Conservation (phyloP, 805 yeast species). For the Suhomyces emberorum region DNA sequence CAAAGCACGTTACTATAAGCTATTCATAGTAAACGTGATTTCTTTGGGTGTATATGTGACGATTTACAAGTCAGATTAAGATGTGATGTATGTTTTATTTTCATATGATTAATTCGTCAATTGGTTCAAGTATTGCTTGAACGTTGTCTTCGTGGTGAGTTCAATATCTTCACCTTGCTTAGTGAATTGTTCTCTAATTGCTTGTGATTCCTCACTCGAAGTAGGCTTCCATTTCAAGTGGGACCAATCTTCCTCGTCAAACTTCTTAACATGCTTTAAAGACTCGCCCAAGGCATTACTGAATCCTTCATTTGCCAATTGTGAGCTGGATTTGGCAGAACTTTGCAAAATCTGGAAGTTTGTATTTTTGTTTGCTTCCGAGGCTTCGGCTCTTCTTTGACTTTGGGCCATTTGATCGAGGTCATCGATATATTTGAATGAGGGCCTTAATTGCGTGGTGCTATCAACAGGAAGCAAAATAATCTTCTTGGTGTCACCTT, state of each 20-base stretch:
- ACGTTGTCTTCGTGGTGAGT: constrained; percentile 20
- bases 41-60: no score
- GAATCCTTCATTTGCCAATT: constrained; percentile 24
- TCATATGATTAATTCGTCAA: constrained; percentile 20
- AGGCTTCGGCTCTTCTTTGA: constrained; percentile 36
- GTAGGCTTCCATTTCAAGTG: constrained; percentile 27
- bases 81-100: no score
- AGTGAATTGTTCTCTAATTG: constrained; percentile 14
- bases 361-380: constrained; percentile 23
- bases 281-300: constrained; percentile 36
- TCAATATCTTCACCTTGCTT: constrained; percentile 14
- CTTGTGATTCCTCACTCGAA: constrained; percentile 14
- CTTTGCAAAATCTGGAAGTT: constrained; percentile 42
- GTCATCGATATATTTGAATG: constrained; percentile 74
- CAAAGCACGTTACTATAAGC: no score
- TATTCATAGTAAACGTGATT: no score
- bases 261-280: constrained; percentile 34
- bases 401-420: constrained; percentile 43
- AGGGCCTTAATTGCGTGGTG: constrained; percentile 77
- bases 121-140: constrained; percentile 24
- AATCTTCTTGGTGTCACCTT: constrained; percentile 37
- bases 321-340: constrained; percentile 31
- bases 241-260: constrained; percentile 42
- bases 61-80: no score
- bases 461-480: constrained; percentile 64